Evolutionary conservation across 2,329 filamentous ascomycete species (phyloP).

Genomic region (Fusarium caatingaense): DNA sequence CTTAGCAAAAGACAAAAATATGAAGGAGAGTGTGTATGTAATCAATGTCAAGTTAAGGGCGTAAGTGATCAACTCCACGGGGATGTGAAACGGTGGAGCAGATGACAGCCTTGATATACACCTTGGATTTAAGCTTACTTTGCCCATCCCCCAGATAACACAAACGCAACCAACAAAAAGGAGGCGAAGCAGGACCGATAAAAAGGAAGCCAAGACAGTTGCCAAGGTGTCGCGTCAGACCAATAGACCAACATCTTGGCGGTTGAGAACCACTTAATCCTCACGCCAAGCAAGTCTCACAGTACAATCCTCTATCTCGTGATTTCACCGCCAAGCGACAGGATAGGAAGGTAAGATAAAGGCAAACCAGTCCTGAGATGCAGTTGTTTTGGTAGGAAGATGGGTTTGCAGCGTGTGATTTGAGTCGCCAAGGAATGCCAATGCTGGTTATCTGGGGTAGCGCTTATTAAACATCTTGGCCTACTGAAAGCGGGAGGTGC

Average conservation of each 20-base stretch:
- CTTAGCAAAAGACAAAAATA: too few relatives aligned
- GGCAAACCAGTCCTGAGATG: too few relatives aligned
- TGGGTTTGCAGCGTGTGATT: too few relatives aligned
- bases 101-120: conserved; percentile 12
- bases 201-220: not conserved
- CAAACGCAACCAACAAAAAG: not conserved
- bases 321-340: conserved; percentile 33
- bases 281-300: conserved; percentile 23
- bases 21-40: not conserved
- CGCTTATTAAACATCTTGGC: not conserved
- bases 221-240: conserved; percentile 23
- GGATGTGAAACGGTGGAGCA: conserved; percentile 1
- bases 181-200: not conserved
- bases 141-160: not conserved
- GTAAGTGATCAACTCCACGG: not conserved
- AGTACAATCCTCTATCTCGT: conserved; percentile 16
- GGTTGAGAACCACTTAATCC: conserved; percentile 17
- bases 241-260: conserved; percentile 30
- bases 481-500: not conserved
- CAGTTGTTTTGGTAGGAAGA: too few relatives aligned
- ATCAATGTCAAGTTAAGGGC: not conserved
- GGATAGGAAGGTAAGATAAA: conserved; percentile 21
- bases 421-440: not conserved
- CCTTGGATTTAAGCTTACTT: not conserved
- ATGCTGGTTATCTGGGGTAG: conserved; percentile 1